Conservation (phyloP, 164 flowering plant genomes). For the Malania oleifera region DNA sequence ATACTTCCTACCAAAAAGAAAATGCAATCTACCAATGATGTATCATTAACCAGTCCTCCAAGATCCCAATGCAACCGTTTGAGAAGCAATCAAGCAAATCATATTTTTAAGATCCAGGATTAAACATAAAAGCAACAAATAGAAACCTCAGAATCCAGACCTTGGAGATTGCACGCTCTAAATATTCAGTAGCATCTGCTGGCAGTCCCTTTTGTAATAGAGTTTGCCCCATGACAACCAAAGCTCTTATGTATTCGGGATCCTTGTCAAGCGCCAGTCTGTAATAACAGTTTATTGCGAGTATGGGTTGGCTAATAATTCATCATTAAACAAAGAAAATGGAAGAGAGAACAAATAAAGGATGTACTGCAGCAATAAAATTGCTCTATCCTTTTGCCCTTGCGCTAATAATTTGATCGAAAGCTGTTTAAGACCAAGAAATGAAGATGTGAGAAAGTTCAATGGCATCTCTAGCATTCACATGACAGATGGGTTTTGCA, state of each 20-base stretch:
- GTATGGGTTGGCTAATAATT: neutral
- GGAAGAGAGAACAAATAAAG: neutral
- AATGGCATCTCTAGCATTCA: neutral
- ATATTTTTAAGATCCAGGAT: no score
- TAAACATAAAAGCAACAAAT: neutral
- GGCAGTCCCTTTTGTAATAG: conserved; percentile 37
- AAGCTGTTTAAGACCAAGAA: conserved; percentile 39
- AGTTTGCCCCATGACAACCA: conserved; percentile 65
- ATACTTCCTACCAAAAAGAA: neutral
- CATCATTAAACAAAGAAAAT: neutral
- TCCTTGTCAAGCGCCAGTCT: conserved; percentile 82
- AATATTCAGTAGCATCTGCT: conserved; percentile 49
- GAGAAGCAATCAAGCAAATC: no score
- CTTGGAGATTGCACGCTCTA: conserved; percentile 74
- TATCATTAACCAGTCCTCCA: no score
- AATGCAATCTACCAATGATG: no score
- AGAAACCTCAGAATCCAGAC: conserved; percentile 26
- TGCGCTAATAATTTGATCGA: conserved; percentile 44
- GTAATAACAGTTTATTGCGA: conserved; percentile 14
- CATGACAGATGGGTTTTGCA: neutral
- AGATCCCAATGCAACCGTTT: no score
- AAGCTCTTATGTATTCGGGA: conserved; percentile 56
- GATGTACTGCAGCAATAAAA: conserved; percentile 51
- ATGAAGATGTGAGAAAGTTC: conserved; percentile 6
- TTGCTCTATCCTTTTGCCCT: conserved; percentile 50